Conservation (phyloP, 805 yeast species). For the Pichia gijzeniarum region DNA sequence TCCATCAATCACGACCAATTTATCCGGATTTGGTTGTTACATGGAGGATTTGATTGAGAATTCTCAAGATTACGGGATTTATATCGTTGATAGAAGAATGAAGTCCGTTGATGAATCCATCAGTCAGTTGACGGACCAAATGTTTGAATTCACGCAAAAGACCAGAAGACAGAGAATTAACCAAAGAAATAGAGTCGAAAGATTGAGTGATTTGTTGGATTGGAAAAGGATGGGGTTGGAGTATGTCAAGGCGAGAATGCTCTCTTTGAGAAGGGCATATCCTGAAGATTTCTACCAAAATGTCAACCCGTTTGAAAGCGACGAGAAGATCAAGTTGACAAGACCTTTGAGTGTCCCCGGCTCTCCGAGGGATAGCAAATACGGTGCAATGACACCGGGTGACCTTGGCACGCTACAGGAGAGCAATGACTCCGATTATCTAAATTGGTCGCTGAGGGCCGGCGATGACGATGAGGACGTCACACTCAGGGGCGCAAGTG, state of each 20-base stretch:
- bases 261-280: constrained; percentile 88
- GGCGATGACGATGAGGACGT: constrained; percentile 38
- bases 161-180: constrained; percentile 96
- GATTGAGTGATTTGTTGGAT: constrained; percentile 86
- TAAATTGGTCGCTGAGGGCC: constrained; percentile 46
- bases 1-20: constrained; percentile 92
- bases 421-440: constrained; percentile 78
- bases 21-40: constrained; percentile 96
- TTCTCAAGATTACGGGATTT: constrained; percentile 92
- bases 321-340: constrained; percentile 60
- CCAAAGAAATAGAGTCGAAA: constrained; percentile 94
- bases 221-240: constrained; percentile 99
- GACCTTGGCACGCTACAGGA: constrained; percentile 96
- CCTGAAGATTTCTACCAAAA: constrained; percentile 67
- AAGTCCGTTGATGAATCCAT: constrained; percentile 91
- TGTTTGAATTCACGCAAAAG: constrained; percentile 84
- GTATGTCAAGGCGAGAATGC: constrained; percentile 88
- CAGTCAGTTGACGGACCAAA: constrained; percentile 79
- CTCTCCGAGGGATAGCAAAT: constrained; percentile 70
- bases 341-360: constrained; percentile 97
- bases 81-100: constrained; percentile 90
- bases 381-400: constrained; percentile 85
- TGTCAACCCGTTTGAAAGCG: constrained; percentile 32
- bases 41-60: constrained; percentile 97
- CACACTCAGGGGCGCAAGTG: constrained; percentile 32